Base-by-base conservation (phyloP, 768 basidiomycete species). In the Dioszegia crocea region DNA sequence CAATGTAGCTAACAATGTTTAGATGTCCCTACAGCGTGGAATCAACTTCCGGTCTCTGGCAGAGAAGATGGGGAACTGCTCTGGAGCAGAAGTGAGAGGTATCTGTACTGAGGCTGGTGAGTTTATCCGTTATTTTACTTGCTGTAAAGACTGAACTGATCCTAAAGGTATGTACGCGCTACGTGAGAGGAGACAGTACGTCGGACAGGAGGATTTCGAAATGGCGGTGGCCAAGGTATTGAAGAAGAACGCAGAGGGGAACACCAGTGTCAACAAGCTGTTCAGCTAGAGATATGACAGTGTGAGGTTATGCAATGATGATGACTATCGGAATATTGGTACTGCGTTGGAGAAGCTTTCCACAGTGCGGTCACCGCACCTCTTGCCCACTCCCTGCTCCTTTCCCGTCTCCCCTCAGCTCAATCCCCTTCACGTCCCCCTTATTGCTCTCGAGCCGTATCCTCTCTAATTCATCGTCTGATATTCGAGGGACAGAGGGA, bases 41-140 rank as follows among this genome's bases (percentile, higher is more conserved):
- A 99, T 99, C 78, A 92, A 99, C 79, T 83, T 97, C n/a, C 88
- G 91, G 16, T 86, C 87, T 1, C 81, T 99, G 2, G 94, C 94
- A 0, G 94, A 98, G 77, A 98, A 99, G 83, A 99, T 98, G 94
- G 94, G 94, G 0, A 91, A 96, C 73, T 97, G 94, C 75, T 94
- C 91, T 1, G 94, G 94, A 65, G 94, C 94, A 1, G 94, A 99
- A 76, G 94, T 97, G 16, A 84, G 94, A 16, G 94, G 92, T 78
- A 96, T 96, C 66, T 94, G 91, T 75, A 94, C 93, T 0, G 91
- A 94, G 80, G 92, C 91, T n/a, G 89, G 89, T 86, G 57, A 60
- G 85, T 30, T 39, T 19, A 26, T 6, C 16, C 23, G 38, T 36
- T 16, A 2, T 36, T 2, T 3, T 24, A 24, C 21, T n/a, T 31